Base-by-base conservation (phyloP, 2,329 filamentous ascomycete genomes). In the Microdochium bolleyi region DNA sequence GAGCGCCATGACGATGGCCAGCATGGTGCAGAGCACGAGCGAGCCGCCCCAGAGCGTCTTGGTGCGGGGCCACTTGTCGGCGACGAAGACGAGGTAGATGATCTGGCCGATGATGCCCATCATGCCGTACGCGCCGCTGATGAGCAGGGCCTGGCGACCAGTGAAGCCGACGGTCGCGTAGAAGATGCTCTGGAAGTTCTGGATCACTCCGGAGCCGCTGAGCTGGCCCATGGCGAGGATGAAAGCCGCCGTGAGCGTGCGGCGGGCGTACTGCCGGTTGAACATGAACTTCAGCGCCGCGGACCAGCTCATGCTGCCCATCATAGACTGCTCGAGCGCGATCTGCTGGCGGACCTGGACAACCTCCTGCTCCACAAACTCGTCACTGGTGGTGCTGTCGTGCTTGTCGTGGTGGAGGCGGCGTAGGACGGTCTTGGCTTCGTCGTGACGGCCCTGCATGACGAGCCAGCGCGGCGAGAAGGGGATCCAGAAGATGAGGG, bases 161-260 rank as follows among this genome's bases (percentile, higher is more conserved):
- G 58, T 60, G 48, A 65, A 69, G 3, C 68, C 69, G 8, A 70
- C 58, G 2, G 60, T 57, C 3, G 59, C 60, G 52, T 70, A 71
- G 44, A 70, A 64, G 21, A 64, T 64, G 49, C 57, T 64, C 52
- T 71, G 68, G 53, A 67, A 70, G 51, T 70, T 68, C 50, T 70
- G 67, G 24, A 70, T 70, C 37, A 68, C 66, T 2, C 62, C 58
- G 0, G 67, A 67, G 9, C 68, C 67, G 46, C 61, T 64, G 25
- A 71, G 61, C 50, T 68, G 61, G 19, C 62, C 62, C 61, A 69
- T 67, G 53, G 60, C 55, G 51, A 70, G 54, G 34, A 70, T 64
- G 53, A 68, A 65, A 16, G 60, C 60, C 11, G 65, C 65, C 7
- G 63, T 63, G 2, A 63, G 52, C 1, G 66, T 68, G 19, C 67